Base-by-base conservation (phyloP, 371 early-diverging fungal species). In the Mucor velutinosus region DNA sequence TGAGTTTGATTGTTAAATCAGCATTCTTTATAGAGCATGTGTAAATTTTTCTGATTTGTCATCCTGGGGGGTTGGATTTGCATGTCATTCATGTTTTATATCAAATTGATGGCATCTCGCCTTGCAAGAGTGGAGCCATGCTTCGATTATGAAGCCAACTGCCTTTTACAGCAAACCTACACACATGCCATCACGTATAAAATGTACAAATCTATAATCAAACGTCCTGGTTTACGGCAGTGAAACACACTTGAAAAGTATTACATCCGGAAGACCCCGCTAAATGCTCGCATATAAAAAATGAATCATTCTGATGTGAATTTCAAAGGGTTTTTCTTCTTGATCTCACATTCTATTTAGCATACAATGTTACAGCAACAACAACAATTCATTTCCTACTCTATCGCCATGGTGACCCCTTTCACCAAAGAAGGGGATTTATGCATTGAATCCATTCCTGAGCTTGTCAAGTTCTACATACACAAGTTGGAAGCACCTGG, bases 391-490 rank as follows among this genome's bases (percentile, higher is more conserved):
- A 47, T 75, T 30, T 66, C 66, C 4, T 76, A 73, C 33, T 67
- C 73, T 4, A 57, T 73, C 10, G 76, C 76, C 2, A 73, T 76
- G 53, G 66, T 76, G 1, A 76, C 76, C 1, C 76, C 76, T 10
- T 76, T 76, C 47, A 73, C 65, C 41, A 14, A 70, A 8, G 65
- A 23, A 17, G 76, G 73, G 11, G 49, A 39, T 23, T 56, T 76
- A 7, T 67, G 70, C 39, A 14, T 49, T 1, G 68, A 37, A 14
- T 47, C 73, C 14, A 68, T 76, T 5, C 70, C 76, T 21, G 55
- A 30, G 8, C 65, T 76, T 2, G 71, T 73, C 1, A 51, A 70
- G 27, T 76, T 67, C 27, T 76, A 76, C 41, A 19, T 74, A 37
- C 11, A 67, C 25, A 61, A 73, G 41, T 27, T 61, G 14, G 41